Evolutionary conservation across 2,329 filamentous ascomycete genomes (phyloP).

Genomic region (Penicillium sp.): DNA sequence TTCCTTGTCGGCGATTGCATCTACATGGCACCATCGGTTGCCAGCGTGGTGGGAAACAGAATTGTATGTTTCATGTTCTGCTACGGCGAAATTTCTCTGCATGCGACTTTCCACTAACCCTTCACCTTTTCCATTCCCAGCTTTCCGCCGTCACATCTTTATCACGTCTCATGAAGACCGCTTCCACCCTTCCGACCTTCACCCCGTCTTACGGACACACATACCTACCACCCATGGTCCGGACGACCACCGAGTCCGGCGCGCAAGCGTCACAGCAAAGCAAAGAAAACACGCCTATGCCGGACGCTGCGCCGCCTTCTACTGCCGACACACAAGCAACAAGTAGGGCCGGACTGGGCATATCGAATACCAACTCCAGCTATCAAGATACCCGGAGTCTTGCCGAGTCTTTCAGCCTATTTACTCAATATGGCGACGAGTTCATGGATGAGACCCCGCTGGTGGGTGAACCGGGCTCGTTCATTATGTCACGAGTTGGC

Average conservation of each 20-base stretch:
- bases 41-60: slow-evolving; percentile 57
- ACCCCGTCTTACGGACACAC: slow-evolving; percentile 60
- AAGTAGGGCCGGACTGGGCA: slow-evolving; percentile 27
- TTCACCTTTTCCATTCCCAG: slow-evolving; percentile 29
- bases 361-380: slow-evolving; percentile 23
- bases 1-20: slow-evolving; percentile 62
- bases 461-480: slow-evolving; percentile 62
- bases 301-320: slow-evolving; percentile 25
- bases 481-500: slow-evolving; percentile 52
- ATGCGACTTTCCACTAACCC: slow-evolving; percentile 6
- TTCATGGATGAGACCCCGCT: slow-evolving; percentile 65
- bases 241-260: slow-evolving; percentile 31
- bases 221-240: slow-evolving; percentile 54
- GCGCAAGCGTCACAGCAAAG: slow-evolving; percentile 45
- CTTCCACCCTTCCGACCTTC: slow-evolving; percentile 56
- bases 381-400: slow-evolving; percentile 43
- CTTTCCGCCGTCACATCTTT: slow-evolving; percentile 58
- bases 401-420: slow-evolving; percentile 51
- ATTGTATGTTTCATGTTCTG: slow-evolving; percentile 42
- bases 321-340: slow-evolving; percentile 24
- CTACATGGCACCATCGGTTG: slow-evolving; percentile 62
- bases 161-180: slow-evolving; percentile 55
- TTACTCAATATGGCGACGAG: slow-evolving; percentile 57
- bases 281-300: slow-evolving; percentile 51
- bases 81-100: not conserved